A percentile compares a stretch with the other conserved stretches of the same genome.
Conservation (phyloP, 176 grass and related monocot genomes). For the Eleusine coracana region DNA sequence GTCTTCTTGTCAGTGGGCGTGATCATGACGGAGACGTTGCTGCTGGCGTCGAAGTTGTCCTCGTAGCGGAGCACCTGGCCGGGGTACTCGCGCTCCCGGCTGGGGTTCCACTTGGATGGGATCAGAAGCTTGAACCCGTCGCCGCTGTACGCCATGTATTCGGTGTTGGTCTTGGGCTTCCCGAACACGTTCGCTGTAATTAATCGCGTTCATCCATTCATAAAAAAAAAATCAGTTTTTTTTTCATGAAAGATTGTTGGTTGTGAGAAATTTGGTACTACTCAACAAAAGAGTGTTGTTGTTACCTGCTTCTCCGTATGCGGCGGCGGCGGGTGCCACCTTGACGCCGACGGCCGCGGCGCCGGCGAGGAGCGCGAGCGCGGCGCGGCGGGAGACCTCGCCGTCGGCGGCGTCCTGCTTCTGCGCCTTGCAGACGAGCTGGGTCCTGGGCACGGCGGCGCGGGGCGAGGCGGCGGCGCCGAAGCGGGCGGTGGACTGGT, state of each 20-base stretch:
- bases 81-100: slow-evolving; percentile 84
- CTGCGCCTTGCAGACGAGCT: slow-evolving; percentile 78
- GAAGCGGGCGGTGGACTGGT: slow-evolving; percentile 64
- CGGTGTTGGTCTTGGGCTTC: slow-evolving; percentile 80
- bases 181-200: slow-evolving; percentile 80
- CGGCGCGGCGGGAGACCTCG: slow-evolving; percentile 59
- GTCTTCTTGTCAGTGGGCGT: slow-evolving; percentile 71
- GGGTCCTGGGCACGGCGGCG: slow-evolving; percentile 24
- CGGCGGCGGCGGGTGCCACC: slow-evolving; percentile 75
- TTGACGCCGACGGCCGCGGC: slow-evolving; percentile 57
- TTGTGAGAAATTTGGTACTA: too few species aligned
- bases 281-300: neutral
- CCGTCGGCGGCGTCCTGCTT: slow-evolving; percentile 40
- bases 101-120: slow-evolving; percentile 94
- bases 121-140: slow-evolving; percentile 82
- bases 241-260: too few species aligned
- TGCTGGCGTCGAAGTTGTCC: slow-evolving; percentile 96
- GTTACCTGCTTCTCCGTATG: slow-evolving; percentile 88
- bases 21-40: slow-evolving; percentile 81
- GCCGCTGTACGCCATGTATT: slow-evolving; percentile 73
- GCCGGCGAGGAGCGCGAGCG: slow-evolving; percentile 73
- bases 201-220: neutral
- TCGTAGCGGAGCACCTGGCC: slow-evolving; percentile 92
- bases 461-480: slow-evolving; percentile 35
- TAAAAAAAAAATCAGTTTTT: neutral